Evolutionary conservation across 805 yeast genomes (phyloP).

Genomic region (Myxozyma kluyveri): DNA sequence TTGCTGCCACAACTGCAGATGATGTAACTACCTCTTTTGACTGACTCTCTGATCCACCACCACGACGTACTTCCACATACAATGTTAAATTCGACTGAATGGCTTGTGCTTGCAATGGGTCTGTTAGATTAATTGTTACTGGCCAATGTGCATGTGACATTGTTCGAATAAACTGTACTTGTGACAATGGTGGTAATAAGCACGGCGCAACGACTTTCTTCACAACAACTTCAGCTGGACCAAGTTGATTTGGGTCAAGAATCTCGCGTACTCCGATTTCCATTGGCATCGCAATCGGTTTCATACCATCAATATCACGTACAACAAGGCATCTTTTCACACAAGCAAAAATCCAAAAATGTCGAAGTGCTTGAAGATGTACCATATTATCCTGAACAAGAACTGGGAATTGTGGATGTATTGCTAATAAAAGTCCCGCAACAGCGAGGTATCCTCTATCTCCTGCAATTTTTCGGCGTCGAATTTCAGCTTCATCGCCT

Average conservation of each 20-base stretch:
- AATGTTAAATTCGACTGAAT: slow-evolving; percentile 18
- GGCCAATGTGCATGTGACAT: slow-evolving; percentile 21
- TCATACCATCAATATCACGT: slow-evolving; percentile 62
- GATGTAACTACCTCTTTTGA: slow-evolving; percentile 10
- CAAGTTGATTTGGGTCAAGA: slow-evolving; percentile 36
- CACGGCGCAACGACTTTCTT: slow-evolving; percentile 18
- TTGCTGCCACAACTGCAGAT: background rate
- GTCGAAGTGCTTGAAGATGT: slow-evolving; percentile 79
- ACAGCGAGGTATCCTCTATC: slow-evolving; percentile 49
- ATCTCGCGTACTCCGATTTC: slow-evolving; percentile 30
- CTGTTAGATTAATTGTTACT: slow-evolving; percentile 20
- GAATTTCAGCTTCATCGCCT: background rate
- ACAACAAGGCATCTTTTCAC: slow-evolving; percentile 78
- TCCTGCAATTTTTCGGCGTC: background rate
- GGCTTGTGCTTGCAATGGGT: slow-evolving; percentile 18
- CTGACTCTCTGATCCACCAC: slow-evolving; percentile 2
- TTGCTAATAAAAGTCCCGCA: slow-evolving; percentile 67
- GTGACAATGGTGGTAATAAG: slow-evolving; percentile 22
- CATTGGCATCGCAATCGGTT: slow-evolving; percentile 40
- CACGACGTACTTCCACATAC: slow-evolving; percentile 17
- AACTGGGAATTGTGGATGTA: slow-evolving; percentile 70
- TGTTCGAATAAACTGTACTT: slow-evolving; percentile 6
- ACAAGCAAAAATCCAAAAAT: slow-evolving; percentile 84
- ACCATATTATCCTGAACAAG: slow-evolving; percentile 47
- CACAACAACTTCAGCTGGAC: slow-evolving; percentile 11